A percentile compares a stretch with the other conserved stretches of the same genome.
phyloP scores from a whole-genome alignment of 177 flowering plant species.

The Vitis hybrid region DNA sequence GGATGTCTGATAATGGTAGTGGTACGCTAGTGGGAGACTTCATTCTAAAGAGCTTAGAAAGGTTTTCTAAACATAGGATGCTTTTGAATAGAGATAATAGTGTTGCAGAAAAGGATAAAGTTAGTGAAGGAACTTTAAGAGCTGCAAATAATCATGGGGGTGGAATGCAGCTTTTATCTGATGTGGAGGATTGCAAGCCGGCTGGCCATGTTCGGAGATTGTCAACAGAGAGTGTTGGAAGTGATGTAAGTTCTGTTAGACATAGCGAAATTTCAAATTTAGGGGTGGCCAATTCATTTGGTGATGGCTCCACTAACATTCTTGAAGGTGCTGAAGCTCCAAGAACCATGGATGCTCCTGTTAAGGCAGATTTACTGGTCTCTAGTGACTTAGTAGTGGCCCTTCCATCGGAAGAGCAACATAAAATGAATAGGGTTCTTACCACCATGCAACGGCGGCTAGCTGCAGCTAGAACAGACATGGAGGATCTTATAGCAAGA shows the following conservation, averaged over 20 bases:
- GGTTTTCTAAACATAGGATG: constrained; percentile 33
- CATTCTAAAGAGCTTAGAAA: constrained; percentile 52
- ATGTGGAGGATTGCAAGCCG: constrained; percentile 29
- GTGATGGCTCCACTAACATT: constrained; percentile 38
- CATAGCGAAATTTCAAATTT: constrained; percentile 62
- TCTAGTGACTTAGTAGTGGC: constrained; percentile 42
- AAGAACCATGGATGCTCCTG: constrained; percentile 21
- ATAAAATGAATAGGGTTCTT: constrained; percentile 77
- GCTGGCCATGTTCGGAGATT: constrained; percentile 54
- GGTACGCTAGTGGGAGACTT: constrained; percentile 18
- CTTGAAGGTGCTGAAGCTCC: constrained; percentile 43
- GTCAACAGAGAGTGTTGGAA: constrained; percentile 75
- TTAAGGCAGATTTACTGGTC: constrained; percentile 36
- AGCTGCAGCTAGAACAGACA: constrained; percentile 77
- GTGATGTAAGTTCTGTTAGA: constrained; percentile 64
- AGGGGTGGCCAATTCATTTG: constrained; percentile 38
- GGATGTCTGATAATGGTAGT: constrained; percentile 33
- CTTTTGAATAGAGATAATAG: constrained; percentile 28
- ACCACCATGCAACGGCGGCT: constrained; percentile 70
- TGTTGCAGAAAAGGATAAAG: constrained; percentile 20
- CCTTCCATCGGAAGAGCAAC: constrained; percentile 74
- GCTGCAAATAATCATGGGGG: constrained; percentile 23
- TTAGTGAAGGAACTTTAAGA: constrained; percentile 35
- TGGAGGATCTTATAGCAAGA: constrained; percentile 94
- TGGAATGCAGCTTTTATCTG: constrained; percentile 34